Evolutionary conservation across 768 basidiomycete genomes (phyloP), one percentile per base, ranked within the genome.

Genomic region (Solioccasus polychromus): DNA sequence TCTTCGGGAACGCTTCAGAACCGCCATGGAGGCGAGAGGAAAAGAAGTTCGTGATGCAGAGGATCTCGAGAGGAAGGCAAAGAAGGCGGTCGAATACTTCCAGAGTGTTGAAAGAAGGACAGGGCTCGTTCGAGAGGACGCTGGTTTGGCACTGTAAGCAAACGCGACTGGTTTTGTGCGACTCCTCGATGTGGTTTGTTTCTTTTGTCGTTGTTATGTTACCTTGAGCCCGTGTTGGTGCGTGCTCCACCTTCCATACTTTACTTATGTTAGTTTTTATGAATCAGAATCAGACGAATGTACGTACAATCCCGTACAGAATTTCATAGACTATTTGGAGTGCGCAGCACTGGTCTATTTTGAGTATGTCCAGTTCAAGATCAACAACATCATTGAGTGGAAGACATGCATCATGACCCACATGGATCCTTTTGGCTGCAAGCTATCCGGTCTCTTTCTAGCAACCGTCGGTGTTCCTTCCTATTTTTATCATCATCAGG

Each of bases 31-130:
- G 55, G 83, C 87, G 61, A 71, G 82, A 35, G 77, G 74, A 29
- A 78, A 77, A 59, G 91, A 94, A 60, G 92, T 95, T 14, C 76
- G 75, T 57, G 74, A 71, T 39, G 82, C 83, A 35, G 91, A 93
- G 69, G 85, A 86, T 59, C 73, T 75, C 40, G 87, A 88, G 72
- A 79, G 67, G 69, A 77, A 75, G 65, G 83, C 91, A 19, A 56
- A 58, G 52, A 79, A 70, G 55, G 95, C 96, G 30, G 71, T 85
- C 40, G 77, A 78, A 50, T 89, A 78, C 76, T 88, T 97, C 68
- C 69, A 59, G 4, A 71, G 74, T 32, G 68, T 77, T 35, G 71
- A 64, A 48, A 68, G 70, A 42, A 72, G 78, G 48, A 73, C 83
- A 8, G 66, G 59, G 31, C 60, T 58, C 29, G 64, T 74, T 37